Base-by-base conservation (phyloP, 441 rosid species). In the Aleurites moluccanus region DNA sequence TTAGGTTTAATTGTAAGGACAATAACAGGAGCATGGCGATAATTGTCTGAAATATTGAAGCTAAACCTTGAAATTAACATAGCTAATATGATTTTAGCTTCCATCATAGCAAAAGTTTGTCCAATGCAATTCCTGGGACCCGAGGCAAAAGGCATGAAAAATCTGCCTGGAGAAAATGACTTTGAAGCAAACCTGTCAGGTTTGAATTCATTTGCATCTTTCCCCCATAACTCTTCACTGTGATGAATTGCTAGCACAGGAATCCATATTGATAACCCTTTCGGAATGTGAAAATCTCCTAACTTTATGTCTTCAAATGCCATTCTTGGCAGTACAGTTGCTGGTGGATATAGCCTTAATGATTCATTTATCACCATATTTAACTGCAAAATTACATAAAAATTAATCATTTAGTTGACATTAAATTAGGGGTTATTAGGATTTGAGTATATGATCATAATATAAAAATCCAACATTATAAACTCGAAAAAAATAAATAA, bases 51-150 rank as follows among this genome's bases (percentile, higher is more conserved):
- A 73, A 92, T 86, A 0, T 70, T 74, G 83, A 95, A 92, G 81
- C 86, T 81, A 64, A 91, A 95, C 74, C 75, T 79, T 16, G 93
- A 87, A 62, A 95, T 85, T 52, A 95, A 76, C 94, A 90, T 92
- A 70, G 97, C 88, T 38, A 95, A 75, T 70, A 92, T 90, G 80
- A 90, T 85, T 78, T 92, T 94, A 44, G 98, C 97, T 80, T 94
- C 99, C 98, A 92, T 95, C 87, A 92, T 83, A 1, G 99, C 99
- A 76, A 90, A 95, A 10, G 89, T 81, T 62, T 95, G 99, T 14
- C 99, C 99, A 15, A 95, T 64, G 33, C 99, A 95, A 67, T 95
- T 95, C 60, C 99, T 76, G 0, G 99, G 96, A 15, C 99, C 97
- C 3, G 95, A 89, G 0, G 99, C 97, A 53, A 95, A 95, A 2